These are phyloP conservation scores for Vinca minor DNA, from an alignment of 257 asterid species.

Conservation along the genomic window DNA sequence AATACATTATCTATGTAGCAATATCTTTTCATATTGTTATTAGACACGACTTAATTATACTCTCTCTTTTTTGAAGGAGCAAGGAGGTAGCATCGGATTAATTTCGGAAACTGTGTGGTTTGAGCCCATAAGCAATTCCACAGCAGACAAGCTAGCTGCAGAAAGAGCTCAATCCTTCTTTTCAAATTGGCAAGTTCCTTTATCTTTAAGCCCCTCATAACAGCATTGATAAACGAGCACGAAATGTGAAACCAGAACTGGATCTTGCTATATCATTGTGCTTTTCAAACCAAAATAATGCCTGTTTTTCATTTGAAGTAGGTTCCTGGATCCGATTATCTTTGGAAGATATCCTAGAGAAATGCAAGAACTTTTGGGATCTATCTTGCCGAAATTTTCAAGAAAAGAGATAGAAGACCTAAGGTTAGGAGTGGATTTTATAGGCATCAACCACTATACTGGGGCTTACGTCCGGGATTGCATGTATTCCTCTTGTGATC, in stretches of 20 bases:
- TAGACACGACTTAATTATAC: background rate
- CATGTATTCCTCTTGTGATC: slow-evolving; percentile 30
- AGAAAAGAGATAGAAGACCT: slow-evolving; percentile 19
- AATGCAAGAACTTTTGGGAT: slow-evolving; percentile 32
- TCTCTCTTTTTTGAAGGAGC: slow-evolving; percentile 18
- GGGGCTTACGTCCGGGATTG: slow-evolving; percentile 42
- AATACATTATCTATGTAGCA: background rate
- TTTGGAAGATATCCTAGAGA: slow-evolving; percentile 43
- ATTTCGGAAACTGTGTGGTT: slow-evolving; percentile 36
- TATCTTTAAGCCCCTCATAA: background rate
- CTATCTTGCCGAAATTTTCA: slow-evolving; percentile 33
- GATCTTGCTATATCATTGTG: too few relatives aligned
- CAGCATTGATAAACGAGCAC: background rate
- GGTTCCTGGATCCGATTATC: slow-evolving; percentile 45
- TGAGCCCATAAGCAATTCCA: slow-evolving; percentile 41
- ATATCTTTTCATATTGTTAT: background rate
- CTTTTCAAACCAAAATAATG: background rate
- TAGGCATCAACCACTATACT: slow-evolving; percentile 16
- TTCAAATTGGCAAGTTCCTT: slow-evolving; percentile 31
- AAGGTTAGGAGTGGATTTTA: slow-evolving; percentile 28
- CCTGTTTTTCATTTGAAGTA: slow-evolving; percentile 12
- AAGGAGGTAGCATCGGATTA: slow-evolving; percentile 42
- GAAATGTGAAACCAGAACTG: background rate
- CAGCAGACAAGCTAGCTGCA: slow-evolving; percentile 41
- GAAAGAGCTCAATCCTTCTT: slow-evolving; percentile 50